phyloP scores from a whole-genome alignment of 352 stramenopile genomes.

The Phytophthora megakarya region DNA sequence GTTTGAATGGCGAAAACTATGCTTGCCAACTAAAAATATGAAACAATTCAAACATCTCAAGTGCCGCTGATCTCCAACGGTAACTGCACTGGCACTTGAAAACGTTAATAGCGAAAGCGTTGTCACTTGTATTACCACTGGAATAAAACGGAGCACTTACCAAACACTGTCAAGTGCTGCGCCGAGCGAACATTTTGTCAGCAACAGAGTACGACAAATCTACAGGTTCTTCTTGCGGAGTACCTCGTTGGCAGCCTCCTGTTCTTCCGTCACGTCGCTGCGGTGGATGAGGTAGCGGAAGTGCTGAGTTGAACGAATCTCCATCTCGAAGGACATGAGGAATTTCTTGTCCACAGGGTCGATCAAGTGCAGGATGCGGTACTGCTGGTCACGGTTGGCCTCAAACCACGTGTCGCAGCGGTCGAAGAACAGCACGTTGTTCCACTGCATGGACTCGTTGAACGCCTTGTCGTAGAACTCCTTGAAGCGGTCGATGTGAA shows the following conservation, averaged over 20 bases:
- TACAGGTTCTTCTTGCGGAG: constrained; percentile 69
- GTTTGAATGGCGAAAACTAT: no score
- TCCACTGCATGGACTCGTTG: constrained; percentile 72
- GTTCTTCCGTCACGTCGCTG: constrained; percentile 51
- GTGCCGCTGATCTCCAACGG: constrained; percentile 4
- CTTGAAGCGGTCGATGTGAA: constrained; percentile 76
- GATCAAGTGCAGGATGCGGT: constrained; percentile 69
- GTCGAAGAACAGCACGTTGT: constrained; percentile 76
- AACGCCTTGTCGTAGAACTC: constrained; percentile 60
- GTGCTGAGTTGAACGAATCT: constrained; percentile 73
- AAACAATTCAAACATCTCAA: background rate
- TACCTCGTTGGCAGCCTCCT: constrained; percentile 58
- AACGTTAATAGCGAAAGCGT: constrained; percentile 8
- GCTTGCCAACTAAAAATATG: constrained; percentile 33
- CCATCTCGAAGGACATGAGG: constrained; percentile 71
- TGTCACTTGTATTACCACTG: constrained; percentile 34
- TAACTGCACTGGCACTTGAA: background rate
- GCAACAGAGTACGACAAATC: constrained; percentile 18
- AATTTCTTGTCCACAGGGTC: constrained; percentile 68
- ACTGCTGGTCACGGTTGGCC: constrained; percentile 72
- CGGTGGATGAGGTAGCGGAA: constrained; percentile 74
- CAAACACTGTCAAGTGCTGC: constrained; percentile 22
- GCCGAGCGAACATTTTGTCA: constrained; percentile 17
- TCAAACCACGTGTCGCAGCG: constrained; percentile 70
- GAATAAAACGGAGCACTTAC: constrained; percentile 26